Base-by-base conservation (phyloP, 768 basidiomycete species). In the Epithele typhae region DNA sequence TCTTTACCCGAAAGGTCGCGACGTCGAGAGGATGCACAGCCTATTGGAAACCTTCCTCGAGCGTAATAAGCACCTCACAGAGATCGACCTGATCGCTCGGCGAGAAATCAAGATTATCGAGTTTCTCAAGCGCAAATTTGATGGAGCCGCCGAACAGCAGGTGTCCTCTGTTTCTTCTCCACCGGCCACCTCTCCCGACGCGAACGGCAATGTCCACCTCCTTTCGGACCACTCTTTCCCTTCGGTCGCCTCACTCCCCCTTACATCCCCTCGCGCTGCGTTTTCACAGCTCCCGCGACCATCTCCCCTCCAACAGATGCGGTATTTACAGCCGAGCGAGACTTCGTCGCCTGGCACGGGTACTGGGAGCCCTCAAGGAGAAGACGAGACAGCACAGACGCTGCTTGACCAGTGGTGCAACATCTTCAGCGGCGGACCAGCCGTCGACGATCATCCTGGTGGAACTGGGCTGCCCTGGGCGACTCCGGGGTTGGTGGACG, bases 351-450 rank as follows among this genome's bases (percentile, higher is more conserved):
- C n/a, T n/a, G n/a, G n/a, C n/a, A 77, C 79, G 1, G 80, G 76
- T 15, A 77, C 83, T 19, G 78, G 77, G n/a, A 88, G 86, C 59
- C 87, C 84, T 1, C 63, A 62, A 41, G 73, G 69, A 47, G 82
- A 75, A 36, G 89, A 90, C 38, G 88, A 89, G 21, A 71, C 83
- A 6, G 87, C 88, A 3, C 89, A 92, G 59, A 78, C 78, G 10
- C 62, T 92, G 45, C 69, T 92, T 38, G 88, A 92, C 62, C 84
- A 90, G 51, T 92, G 90, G 89, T 86, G 81, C 59, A 84, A 82
- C 51, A 81, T 82, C n/a, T 78, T 89, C 53, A 85, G 79, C 58
- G 84, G 82, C 48, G 75, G 81, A 10, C 73, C 76, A 2, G 55
- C 79, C 2, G 81, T 59, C 12, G 62, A 62, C 40, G 59, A 54